Conservation (phyloP, 768 basidiomycete species). For the Leccinum imitatum region DNA sequence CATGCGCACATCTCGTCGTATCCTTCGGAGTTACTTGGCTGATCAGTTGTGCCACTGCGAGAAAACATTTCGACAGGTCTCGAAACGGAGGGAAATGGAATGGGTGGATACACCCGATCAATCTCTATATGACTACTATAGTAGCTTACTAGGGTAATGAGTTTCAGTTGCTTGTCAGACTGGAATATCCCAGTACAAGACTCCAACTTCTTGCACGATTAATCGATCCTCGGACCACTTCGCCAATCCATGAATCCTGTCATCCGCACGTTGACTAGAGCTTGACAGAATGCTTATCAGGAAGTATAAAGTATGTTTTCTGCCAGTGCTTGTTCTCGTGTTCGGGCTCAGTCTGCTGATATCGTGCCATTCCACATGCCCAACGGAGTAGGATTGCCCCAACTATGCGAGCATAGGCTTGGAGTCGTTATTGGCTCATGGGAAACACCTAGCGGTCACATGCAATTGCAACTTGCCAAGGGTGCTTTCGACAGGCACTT, state of each 20-base stretch:
- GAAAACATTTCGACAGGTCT: not conserved
- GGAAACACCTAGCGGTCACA: not conserved
- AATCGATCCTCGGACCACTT: not conserved
- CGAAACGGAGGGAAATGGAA: not conserved
- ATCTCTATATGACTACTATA: too few relatives aligned
- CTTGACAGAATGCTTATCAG: not conserved
- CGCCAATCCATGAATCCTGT: not conserved
- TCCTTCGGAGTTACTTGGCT: not conserved
- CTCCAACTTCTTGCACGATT: not conserved
- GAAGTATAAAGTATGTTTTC: not conserved
- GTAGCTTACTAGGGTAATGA: too few relatives aligned
- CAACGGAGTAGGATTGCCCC: not conserved
- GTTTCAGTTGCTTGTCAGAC: too few relatives aligned
- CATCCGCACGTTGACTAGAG: not conserved
- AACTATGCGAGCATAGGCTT: not conserved
- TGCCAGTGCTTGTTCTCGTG: not conserved
- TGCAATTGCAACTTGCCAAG: too few relatives aligned
- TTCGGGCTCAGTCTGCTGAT: not conserved
- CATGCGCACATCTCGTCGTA: not conserved
- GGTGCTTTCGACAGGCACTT: not conserved
- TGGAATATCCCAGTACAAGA: not conserved
- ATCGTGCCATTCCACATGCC: not conserved
- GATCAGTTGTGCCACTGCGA: not conserved
- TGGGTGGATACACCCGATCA: not conserved
- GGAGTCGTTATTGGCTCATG: not conserved